Conservation (phyloP, 345 rosid species). For the Eucalyptus tenuipes region DNA sequence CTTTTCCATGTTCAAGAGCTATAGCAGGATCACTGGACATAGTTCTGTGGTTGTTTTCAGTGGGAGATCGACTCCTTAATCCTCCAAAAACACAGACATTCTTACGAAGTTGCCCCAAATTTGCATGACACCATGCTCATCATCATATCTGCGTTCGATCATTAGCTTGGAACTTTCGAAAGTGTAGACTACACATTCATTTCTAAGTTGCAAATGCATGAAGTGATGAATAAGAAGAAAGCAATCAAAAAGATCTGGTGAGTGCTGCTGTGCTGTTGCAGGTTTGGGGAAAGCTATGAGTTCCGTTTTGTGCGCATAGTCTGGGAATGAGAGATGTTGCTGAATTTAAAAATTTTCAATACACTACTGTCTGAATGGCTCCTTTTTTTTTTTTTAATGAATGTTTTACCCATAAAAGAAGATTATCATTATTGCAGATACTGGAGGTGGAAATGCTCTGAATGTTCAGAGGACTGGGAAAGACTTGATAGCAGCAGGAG, state of each 20-base stretch:
- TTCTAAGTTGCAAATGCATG: not conserved
- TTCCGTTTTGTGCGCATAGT: not conserved
- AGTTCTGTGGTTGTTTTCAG: not conserved
- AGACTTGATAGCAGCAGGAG: slow-evolving; percentile 48
- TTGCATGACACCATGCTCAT: not conserved
- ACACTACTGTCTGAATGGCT: not conserved
- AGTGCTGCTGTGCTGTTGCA: not conserved
- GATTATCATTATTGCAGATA: slow-evolving; percentile 8
- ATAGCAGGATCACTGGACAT: not conserved
- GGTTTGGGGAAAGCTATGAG: not conserved
- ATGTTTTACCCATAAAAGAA: not conserved
- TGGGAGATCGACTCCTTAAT: not conserved
- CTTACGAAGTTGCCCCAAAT: not conserved
- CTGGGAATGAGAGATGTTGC: not conserved
- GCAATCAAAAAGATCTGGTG: not conserved
- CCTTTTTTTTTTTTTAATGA: not conserved
- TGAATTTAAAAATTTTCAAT: not conserved
- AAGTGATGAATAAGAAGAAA: not conserved
- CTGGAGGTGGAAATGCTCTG: slow-evolving; percentile 45
- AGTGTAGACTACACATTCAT: not conserved
- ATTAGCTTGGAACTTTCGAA: not conserved
- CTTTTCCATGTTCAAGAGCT: not conserved
- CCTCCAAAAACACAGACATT: not conserved
- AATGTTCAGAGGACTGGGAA: slow-evolving; percentile 43
- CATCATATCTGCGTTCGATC: not conserved